Base-by-base conservation (phyloP, 305 asterid species). In the Stenogyne calaminthoides region DNA sequence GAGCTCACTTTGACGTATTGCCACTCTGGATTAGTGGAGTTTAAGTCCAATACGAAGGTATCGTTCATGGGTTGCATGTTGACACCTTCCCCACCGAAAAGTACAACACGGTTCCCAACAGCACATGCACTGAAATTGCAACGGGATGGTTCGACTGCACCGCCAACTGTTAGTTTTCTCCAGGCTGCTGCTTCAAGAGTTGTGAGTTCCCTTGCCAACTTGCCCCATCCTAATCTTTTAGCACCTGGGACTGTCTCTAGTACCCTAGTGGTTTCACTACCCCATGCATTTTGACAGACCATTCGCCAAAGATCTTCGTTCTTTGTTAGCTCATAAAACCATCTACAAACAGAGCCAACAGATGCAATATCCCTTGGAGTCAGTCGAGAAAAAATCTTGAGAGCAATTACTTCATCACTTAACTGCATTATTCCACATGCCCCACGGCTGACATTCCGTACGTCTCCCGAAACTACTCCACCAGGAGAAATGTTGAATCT, bases 91-190 rank as follows among this genome's bases (percentile, higher is more conserved):
- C 98, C 98, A 15, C 98, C 98, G 76, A 92, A 92, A 67, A 92
- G 92, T 44, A 92, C 96, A 61, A 92, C 92, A 12, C 98, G 96
- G 39, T 90, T 90, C 71, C 98, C 96, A 46, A 91, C 97, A 11
- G 98, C 96, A 79, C 98, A 92, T 51, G 98, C 98, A 70, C 98
- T 90, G 85, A 92, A 92, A 84, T 92, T 92, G 85, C 98, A 92
- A 42, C 98, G 98, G 54, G 98, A 92, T 37, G 98, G 98, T 69
- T 92, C 98, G 34, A 92, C 94, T 15, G 86, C 83, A 71, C 98
- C 98, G 70, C 96, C 90, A 42, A 90, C 97, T 1, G 84, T 82
- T 51, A 92, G 75, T 69, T 92, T 92, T 78, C 92, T 81, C 97
- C 97, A 90, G 2, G 95, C 92, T 59, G 91, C 95, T 52, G 93